Conservation (phyloP, 73 alveolate genomes). For the Durusdinium trenchii region DNA sequence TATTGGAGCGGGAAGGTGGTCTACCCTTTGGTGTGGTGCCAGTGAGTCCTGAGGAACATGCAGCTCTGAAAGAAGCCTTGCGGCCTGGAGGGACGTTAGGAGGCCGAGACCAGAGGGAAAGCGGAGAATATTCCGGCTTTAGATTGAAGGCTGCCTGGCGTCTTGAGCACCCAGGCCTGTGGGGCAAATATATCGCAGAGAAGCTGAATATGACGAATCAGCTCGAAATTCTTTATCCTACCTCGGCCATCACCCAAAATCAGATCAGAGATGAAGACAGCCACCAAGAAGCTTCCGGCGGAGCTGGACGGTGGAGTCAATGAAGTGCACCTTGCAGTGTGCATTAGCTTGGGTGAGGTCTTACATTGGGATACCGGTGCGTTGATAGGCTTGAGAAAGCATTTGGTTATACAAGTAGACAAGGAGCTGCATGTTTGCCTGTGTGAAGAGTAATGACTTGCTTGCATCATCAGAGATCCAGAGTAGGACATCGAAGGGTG, state of each 20-base stretch:
- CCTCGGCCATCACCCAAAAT: background rate
- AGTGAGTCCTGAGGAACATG: background rate
- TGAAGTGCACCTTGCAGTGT: slow-evolving; percentile 19
- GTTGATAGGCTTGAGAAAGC: background rate
- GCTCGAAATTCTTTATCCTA: background rate
- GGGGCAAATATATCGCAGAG: slow-evolving; percentile 63
- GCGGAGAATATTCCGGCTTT: slow-evolving; percentile 27
- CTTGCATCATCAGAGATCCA: no score
- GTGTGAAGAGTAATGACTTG: no score
- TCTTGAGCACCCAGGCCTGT: slow-evolving; percentile 65
- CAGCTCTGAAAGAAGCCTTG: slow-evolving; percentile 16
- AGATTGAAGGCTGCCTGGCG: slow-evolving; percentile 62
- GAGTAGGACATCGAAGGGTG: no score
- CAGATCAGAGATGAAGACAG: background rate
- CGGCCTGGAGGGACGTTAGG: slow-evolving; percentile 54
- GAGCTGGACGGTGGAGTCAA: slow-evolving; percentile 14
- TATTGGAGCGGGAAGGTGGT: slow-evolving; percentile 42
- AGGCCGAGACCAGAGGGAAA: slow-evolving; percentile 26
- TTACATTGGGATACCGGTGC: background rate
- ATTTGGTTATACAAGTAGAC: no score
- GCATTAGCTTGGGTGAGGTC: background rate
- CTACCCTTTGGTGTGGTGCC: slow-evolving; percentile 15
- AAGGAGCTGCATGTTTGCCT: no score
- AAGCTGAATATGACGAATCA: slow-evolving; percentile 14
- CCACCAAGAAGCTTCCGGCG: slow-evolving; percentile 6